Conservation (phyloP, 192 early-diverging fungal species). For the Linnemannia schmuckeri region DNA sequence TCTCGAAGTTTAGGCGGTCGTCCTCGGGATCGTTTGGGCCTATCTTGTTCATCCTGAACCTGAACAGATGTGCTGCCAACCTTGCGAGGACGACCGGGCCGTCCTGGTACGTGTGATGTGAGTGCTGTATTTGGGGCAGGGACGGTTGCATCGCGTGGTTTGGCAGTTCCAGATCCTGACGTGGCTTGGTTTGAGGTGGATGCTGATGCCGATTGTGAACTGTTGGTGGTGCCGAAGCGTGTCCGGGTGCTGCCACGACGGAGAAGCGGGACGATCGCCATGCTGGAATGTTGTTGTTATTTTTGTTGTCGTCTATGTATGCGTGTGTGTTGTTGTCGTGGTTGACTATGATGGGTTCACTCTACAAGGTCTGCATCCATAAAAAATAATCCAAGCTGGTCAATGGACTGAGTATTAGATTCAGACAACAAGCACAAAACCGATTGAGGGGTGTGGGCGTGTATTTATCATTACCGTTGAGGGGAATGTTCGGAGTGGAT, state of each 20-base stretch:
- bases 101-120: not conserved
- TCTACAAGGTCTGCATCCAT: not conserved
- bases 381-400: not conserved
- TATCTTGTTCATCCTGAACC: constrained; percentile 14
- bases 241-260: constrained; percentile 38
- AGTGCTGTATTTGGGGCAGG: not conserved
- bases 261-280: constrained; percentile 2
- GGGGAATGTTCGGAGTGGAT: not conserved
- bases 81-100: constrained; percentile 30
- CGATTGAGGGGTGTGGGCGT: not conserved
- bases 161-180: constrained; percentile 21
- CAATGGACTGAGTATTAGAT: not conserved
- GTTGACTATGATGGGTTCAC: not conserved
- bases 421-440: not conserved
- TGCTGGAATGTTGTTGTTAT: not conserved
- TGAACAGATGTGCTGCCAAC: not conserved
- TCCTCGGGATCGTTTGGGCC: constrained; percentile 17
- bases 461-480: not conserved
- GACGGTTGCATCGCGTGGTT: not conserved
- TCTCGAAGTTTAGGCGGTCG: constrained; percentile 23
- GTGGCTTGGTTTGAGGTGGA: constrained; percentile 5
- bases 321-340: not conserved
- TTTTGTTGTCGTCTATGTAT: not conserved
- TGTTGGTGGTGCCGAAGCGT: constrained; percentile 23
- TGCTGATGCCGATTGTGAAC: constrained; percentile 1